Evolutionary conservation across 2,329 filamentous ascomycete genomes (phyloP).

Genomic region (Fusarium sp.): DNA sequence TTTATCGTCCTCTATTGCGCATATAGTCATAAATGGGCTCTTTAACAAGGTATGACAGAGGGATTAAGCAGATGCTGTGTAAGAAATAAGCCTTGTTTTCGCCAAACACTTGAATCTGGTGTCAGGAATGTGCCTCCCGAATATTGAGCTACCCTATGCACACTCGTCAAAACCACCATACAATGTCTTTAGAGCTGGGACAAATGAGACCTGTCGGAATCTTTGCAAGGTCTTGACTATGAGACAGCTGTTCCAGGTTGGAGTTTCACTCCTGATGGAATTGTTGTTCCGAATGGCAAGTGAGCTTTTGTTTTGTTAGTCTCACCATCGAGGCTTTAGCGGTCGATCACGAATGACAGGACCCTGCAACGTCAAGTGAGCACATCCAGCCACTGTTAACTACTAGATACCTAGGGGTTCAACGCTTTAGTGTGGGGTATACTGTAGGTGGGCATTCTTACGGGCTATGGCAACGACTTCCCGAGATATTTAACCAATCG

Average conservation of each 20-base stretch:
- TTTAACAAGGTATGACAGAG: neutral
- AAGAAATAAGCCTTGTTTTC: slow-evolving; percentile 3
- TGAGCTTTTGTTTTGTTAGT: neutral
- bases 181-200: neutral
- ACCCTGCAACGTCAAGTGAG: neutral
- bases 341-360: slow-evolving; percentile 39
- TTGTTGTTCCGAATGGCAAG: neutral
- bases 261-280: too few species aligned
- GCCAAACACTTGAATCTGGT: neutral
- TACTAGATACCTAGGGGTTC: slow-evolving; percentile 5
- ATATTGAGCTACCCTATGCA: neutral
- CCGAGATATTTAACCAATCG: slow-evolving; percentile 18
- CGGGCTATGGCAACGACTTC: slow-evolving; percentile 36
- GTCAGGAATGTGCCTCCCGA: neutral
- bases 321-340: slow-evolving; percentile 17
- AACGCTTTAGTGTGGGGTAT: neutral
- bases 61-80: slow-evolving; percentile 1
- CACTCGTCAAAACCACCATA: neutral
- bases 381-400: slow-evolving; percentile 13
- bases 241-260: too few species aligned
- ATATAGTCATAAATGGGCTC: neutral
- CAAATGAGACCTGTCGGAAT: neutral
- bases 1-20: slow-evolving; percentile 8
- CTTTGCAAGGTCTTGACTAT: neutral
- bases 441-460: neutral